Percentiles rank a stretch among this genome's conserved stretches.
These are phyloP conservation scores for Fragilariopsis cylindrus DNA, from an alignment of 108 stramenopile species.

Conservation along the genomic window DNA sequence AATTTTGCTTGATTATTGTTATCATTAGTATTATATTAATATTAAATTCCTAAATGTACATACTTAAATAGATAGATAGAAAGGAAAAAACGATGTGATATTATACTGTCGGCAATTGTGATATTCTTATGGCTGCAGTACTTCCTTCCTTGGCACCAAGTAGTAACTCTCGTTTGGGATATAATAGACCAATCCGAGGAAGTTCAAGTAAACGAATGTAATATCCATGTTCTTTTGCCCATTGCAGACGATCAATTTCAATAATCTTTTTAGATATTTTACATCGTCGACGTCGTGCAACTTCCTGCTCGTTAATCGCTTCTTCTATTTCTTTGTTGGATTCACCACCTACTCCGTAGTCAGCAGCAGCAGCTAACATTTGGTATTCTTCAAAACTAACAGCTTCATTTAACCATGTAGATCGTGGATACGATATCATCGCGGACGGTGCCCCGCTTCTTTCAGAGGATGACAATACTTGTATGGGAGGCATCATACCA, in stretches of 20 bases:
- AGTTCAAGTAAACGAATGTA: constrained; percentile 5
- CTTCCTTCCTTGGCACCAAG: constrained; percentile 8
- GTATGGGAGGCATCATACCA: background rate
- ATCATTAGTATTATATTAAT: too few species aligned
- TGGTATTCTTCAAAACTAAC: constrained; percentile 2
- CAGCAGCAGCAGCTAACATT: constrained; percentile 11
- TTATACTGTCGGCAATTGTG: constrained; percentile 1
- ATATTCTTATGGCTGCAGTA: background rate
- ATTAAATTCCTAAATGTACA: too few species aligned
- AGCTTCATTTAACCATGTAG: background rate
- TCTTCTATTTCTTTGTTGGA: background rate
- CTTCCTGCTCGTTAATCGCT: background rate
- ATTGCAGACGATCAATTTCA: constrained; percentile 17
- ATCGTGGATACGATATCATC: constrained; percentile 10
- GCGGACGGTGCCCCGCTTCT: background rate
- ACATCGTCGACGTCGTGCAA: constrained; percentile 1
- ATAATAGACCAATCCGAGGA: constrained; percentile 12
- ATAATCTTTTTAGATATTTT: constrained; percentile 17
- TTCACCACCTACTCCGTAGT: constrained; percentile 7
- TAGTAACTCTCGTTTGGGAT: constrained; percentile 21
- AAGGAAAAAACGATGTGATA: background rate
- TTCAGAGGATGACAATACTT: background rate
- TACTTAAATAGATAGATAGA: background rate
- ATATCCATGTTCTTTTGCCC: constrained; percentile 21
- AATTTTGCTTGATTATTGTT: too few species aligned